Evolutionary conservation across 148 eudicot genomes (phyloP).

Genomic region (Agrostemma githago): DNA sequence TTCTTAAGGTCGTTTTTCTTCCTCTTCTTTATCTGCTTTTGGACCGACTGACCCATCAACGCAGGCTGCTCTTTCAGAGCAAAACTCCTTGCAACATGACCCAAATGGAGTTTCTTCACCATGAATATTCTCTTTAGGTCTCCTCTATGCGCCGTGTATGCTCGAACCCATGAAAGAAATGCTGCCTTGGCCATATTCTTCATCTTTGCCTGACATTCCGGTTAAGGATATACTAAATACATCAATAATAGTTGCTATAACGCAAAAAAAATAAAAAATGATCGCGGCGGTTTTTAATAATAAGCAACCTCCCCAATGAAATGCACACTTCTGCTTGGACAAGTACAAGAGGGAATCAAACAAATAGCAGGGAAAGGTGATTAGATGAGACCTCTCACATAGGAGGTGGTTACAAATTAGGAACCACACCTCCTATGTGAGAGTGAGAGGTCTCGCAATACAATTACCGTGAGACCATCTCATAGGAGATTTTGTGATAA

Average conservation of each 20-base stretch:
- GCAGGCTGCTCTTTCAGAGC: slow-evolving; percentile 83
- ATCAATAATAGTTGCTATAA: slow-evolving; percentile 5
- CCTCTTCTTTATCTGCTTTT: slow-evolving; percentile 57
- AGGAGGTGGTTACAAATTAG: too few relatives aligned
- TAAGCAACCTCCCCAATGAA: too few relatives aligned
- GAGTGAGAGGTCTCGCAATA: too few relatives aligned
- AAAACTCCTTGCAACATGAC: slow-evolving; percentile 89
- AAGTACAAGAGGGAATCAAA: not conserved
- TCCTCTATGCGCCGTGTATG: slow-evolving; percentile 89
- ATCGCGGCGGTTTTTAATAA: too few relatives aligned
- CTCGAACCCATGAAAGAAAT: slow-evolving; percentile 89
- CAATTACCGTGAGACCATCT: too few relatives aligned
- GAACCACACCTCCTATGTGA: too few relatives aligned
- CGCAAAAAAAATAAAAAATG: not conserved
- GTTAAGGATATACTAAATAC: not conserved
- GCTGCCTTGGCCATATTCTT: slow-evolving; percentile 67
- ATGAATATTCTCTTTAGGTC: slow-evolving; percentile 80
- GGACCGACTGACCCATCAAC: slow-evolving; percentile 63
- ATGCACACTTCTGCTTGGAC: too few relatives aligned
- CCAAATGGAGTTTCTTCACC: slow-evolving; percentile 85
- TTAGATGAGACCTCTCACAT: too few relatives aligned
- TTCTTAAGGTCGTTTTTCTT: slow-evolving; percentile 59
- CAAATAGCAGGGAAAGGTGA: too few relatives aligned
- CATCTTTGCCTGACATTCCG: slow-evolving; percentile 41
- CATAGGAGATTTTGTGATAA: too few relatives aligned